Evolutionary conservation across 805 yeast genomes (phyloP), one percentile per base, ranked within the genome.

Genomic region (Yarrowia deformans): DNA sequence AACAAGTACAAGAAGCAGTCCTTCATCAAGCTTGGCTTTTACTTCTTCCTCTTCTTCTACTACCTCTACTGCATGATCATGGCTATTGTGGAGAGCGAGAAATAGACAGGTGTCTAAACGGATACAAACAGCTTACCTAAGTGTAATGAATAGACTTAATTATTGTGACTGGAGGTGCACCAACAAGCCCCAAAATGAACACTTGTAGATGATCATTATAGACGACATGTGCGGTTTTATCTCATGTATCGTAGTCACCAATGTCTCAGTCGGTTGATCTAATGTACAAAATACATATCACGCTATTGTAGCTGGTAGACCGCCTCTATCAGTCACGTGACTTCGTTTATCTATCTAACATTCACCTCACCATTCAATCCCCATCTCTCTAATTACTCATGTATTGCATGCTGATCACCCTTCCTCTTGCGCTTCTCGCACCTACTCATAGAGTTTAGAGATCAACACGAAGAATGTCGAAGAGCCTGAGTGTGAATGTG

Each of bases 1-100:
- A 86, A 90, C 75, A 90, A 89, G 77, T 97, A 94, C 82, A 95
- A 94, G 87, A 90, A 88, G 78, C 98, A 92, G 81, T 84, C 92
- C 68, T 94, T 93, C 77, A 79, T 90, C 79, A 95, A 95, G 81
- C 85, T 95, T 75, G 97, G 95, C 9, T 91, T 91, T 86, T 93
- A 91, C 79, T 84, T 95, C 75, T 81, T 93, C 76, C 83, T 94
- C 88, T 95, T 94, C 86, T 95, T 95, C 88, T 93, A 85, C 85
- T 93, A 93, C 85, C 85, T 94, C 77, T 94, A 93, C 84, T 87
- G 96, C 83, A 90, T 93, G 97, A 93, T 93, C 80, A 88, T 93
- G 85, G 93, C 97, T 55, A 85, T 93, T 77, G 91, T 94, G 76
- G 87, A 88, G 58, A 91, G 88, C 74, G 90, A 84, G 64, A 49